Conservation (phyloP, 176 grass and related monocot species). For the Miscanthus lutarioriparius region DNA sequence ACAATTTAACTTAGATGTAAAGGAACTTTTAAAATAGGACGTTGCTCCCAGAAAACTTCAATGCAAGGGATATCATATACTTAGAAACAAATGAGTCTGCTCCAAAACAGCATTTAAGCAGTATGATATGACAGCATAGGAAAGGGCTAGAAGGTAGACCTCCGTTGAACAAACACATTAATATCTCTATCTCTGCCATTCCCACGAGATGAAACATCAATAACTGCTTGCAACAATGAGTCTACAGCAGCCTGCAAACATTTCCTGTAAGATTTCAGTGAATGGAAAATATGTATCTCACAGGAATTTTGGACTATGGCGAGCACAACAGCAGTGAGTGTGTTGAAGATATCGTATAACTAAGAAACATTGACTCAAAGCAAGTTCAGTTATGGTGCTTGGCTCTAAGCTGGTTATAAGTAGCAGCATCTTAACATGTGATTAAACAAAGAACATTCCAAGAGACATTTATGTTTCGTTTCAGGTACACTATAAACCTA, state of each 20-base stretch:
- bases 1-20: neutral
- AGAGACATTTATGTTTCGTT: neutral
- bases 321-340: neutral
- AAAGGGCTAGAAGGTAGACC: constrained; percentile 43
- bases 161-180: constrained; percentile 87
- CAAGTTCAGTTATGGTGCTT: constrained; percentile 23
- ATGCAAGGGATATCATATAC: neutral
- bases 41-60: neutral
- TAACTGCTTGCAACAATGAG: constrained; percentile 85
- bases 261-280: constrained; percentile 33
- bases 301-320: neutral
- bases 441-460: neutral
- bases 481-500: neutral
- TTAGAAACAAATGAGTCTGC: too few relatives aligned
- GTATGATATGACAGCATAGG: constrained; percentile 1
- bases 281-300: constrained; percentile 25
- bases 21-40: constrained; percentile 26
- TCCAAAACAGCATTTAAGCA: constrained; percentile 14
- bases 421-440: constrained; percentile 21
- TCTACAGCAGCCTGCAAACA: constrained; percentile 82
- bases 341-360: constrained; percentile 27
- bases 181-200: constrained; percentile 89
- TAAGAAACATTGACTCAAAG: constrained; percentile 24
- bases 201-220: constrained; percentile 83
- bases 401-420: neutral